A percentile compares a stretch with the other conserved stretches of the same genome.
phyloP scores from a whole-genome alignment of 2,329 filamentous ascomycete species.

The Aspergillus fumigatiaffinis region DNA sequence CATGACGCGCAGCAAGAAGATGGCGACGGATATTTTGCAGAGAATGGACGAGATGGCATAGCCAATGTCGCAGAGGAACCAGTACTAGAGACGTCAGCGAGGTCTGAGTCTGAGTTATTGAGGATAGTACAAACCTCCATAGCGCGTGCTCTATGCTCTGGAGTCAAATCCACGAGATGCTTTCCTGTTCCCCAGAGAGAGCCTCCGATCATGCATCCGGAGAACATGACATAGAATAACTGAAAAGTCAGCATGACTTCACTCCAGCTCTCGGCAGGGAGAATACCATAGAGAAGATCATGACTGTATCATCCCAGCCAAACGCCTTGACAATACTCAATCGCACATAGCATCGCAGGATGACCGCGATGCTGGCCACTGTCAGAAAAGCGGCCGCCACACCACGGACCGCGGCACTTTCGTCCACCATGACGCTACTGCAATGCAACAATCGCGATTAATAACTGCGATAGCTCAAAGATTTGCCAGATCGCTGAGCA shows the following conservation, averaged over 20 bases:
- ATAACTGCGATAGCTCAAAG: not conserved
- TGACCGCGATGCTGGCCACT: slow-evolving; percentile 36
- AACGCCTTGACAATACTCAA: slow-evolving; percentile 36
- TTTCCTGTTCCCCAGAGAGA: slow-evolving; percentile 20
- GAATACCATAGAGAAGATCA: slow-evolving; percentile 28
- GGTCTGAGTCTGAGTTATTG: not conserved
- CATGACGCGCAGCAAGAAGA: slow-evolving; percentile 49
- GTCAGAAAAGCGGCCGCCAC: slow-evolving; percentile 37
- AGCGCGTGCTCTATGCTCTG: slow-evolving; percentile 8
- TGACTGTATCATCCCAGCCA: slow-evolving; percentile 33
- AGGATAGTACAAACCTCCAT: slow-evolving; percentile 12
- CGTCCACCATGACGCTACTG: slow-evolving; percentile 6
- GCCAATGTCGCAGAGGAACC: slow-evolving; percentile 49
- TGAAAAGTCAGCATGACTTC: not conserved
- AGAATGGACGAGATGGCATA: slow-evolving; percentile 44
- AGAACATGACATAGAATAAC: slow-evolving; percentile 20
- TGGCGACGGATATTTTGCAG: slow-evolving; percentile 46
- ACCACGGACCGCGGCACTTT: slow-evolving; percentile 9
- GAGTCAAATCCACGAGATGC: slow-evolving; percentile 11
- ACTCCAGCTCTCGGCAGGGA: too few relatives aligned
- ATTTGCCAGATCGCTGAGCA: not conserved
- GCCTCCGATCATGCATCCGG: slow-evolving; percentile 18
- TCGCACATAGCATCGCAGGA: slow-evolving; percentile 41
- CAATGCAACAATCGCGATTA: not conserved
- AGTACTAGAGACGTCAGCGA: slow-evolving; percentile 20